phyloP scores from a whole-genome alignment of 768 basidiomycete species.

The Inosperma sp. region DNA sequence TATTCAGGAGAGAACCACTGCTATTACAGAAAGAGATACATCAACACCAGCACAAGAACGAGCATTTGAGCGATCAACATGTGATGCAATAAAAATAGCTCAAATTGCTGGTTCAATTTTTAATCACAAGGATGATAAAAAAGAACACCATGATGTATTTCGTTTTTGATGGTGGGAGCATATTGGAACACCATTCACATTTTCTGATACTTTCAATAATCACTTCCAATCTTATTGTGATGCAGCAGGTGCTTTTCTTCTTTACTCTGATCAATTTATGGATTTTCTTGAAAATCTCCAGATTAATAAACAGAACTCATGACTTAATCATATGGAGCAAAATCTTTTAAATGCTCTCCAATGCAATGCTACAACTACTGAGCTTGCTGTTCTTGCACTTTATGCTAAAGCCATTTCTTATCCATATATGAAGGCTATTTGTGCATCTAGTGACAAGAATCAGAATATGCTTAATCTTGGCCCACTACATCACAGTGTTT shows the following conservation, averaged over 20 bases:
- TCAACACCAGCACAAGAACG: conserved; percentile 4
- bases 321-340: conserved; percentile 21
- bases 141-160: conserved; percentile 29
- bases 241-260: conserved; percentile 21
- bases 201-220: conserved; percentile 26
- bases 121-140: conserved; percentile 34
- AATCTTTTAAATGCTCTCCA: conserved; percentile 25
- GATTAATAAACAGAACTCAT: conserved; percentile 23
- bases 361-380: conserved; percentile 14
- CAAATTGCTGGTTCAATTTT: conserved; percentile 26
- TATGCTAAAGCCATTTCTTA: conserved; percentile 4
- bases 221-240: conserved; percentile 23
- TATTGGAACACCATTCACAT: conserved; percentile 14
- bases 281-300: conserved; percentile 19
- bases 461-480: conserved; percentile 27
- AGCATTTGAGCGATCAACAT: conserved; percentile 1
- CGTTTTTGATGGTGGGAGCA: conserved; percentile 13
- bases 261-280: conserved; percentile 19
- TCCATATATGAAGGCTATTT: conserved; percentile 5
- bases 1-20: background rate
- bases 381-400: conserved; percentile 5
- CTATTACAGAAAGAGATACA: background rate
- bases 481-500: conserved; percentile 18
- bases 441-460: background rate
- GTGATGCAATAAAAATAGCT: conserved; percentile 12